Base-by-base conservation (phyloP, 2,329 filamentous ascomycete genomes). In the Hymenoscyphus linearis region DNA sequence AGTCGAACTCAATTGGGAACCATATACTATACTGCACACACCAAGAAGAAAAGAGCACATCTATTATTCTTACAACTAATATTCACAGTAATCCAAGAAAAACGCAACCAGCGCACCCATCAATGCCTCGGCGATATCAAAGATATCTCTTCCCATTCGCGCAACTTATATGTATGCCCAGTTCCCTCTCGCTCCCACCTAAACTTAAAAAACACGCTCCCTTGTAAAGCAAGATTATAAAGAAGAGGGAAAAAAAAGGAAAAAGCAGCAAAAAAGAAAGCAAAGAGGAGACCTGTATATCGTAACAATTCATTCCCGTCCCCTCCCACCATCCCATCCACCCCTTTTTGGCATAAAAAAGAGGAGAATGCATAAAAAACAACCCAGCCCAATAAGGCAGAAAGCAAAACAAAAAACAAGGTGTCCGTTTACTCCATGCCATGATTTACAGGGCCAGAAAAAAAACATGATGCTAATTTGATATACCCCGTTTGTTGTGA, bases 61-160 rank as follows among this genome's bases (percentile, higher is more conserved):
- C 50, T 53, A 53, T 53, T 53, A 53, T 27, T 53, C 27, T 27
- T 53, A 53, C 50, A 53, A 34, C 50, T 47, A 47, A 47, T 47
- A 47, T 47, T 47, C 18, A 47, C 40, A 47, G 4, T 47, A 47
- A 10, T 10, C 22, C 40, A 18, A n/a, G n/a, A 47, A 47, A 47
- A 31, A 31, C 31, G 31, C 40, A 47, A 18, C 18, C 6, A 4
- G 22, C 40, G 40, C 18, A 47, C 6, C n/a, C 31, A 31, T 31
- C 31, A 31, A 31, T 31, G 31, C 10, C 18, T 47, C n/a, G 40
- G 40, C 40, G 18, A 47, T 22, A 47, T 47, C 40, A 47, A 31
- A 18, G 9, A 22, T 47, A 47, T 22, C 40, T n/a, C n/a, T 9
- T 47, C 18, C 31, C 40, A 25, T 47, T 47, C n/a, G n/a, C 40